Evolutionary conservation across 176 grass and related monocot species (phyloP), one percentile per base, ranked within the genome.

Genomic region (Hordeum marinum): DNA sequence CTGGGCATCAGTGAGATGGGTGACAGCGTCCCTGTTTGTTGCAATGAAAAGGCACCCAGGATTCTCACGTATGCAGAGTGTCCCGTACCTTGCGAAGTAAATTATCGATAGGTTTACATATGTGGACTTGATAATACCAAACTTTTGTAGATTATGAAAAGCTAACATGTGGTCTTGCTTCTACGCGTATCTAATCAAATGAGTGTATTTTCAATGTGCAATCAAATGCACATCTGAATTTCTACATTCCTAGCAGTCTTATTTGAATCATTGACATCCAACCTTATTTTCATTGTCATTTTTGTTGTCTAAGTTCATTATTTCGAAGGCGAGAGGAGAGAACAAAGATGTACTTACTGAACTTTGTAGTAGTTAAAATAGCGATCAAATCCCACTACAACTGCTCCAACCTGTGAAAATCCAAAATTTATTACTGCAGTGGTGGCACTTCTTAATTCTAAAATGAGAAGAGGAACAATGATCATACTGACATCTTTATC

Each of bases 301-400:
- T 76, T 21, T 55, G 18, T 7, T 45, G 18, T 37, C 48, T 3
- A 58, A 63, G 21, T 61, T 76, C 37, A 34, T 25, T 20, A 31
- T 36, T 76, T 84, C 9, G 7, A 39, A 34, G 59, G 68, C 39
- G 8, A 68, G 57, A 86, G 9, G 63, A 50, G 43, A 34, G 37
- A 37, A 79, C 68, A 29, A 72, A 39, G 52, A 87, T 60, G 77
- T 80, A 88, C 91, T 90, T 91, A 98, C 96, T 98, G 96, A 88
- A 92, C 87, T 99, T 99, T 99, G 60, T 99, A 96, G 81, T 96
- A 99, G 86, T 96, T 99, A 20, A 96, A 94, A 57, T 99, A 99
- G 21, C 96, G 93, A 82, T 99, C 96, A 31, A 96, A 99, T 84
- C 96, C 96, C 11, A 98, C 96, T 23, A 99, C 96, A 72, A 99